These are phyloP conservation scores for Candida oleophila DNA, from an alignment of 805 yeast species.

Conservation along the genomic window DNA sequence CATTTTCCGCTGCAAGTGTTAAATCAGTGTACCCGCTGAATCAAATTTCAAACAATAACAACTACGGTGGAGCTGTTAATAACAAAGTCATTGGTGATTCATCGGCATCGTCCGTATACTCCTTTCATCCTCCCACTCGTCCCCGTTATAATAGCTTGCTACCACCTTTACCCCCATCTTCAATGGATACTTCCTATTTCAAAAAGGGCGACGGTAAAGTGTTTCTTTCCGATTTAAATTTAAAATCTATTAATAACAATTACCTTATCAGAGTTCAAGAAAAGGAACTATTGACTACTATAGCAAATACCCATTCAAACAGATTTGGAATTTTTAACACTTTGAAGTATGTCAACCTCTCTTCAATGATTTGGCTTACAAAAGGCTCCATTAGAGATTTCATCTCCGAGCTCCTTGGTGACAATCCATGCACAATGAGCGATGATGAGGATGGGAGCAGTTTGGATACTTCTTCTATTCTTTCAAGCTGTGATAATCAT, in stretches of 20 bases:
- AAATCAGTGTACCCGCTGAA: constrained; percentile 6
- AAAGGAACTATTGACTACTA: constrained; percentile 26
- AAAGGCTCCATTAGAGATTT: constrained; percentile 35
- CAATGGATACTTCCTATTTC: constrained; percentile 28
- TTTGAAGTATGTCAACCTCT: constrained; percentile 39
- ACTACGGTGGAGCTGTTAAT: constrained; percentile 23
- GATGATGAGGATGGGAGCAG: constrained; percentile 9
- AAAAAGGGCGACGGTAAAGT: constrained; percentile 30
- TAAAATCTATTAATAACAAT: constrained; percentile 35
- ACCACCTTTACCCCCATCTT: constrained; percentile 33
- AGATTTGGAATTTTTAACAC: constrained; percentile 10
- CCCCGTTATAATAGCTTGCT: constrained; percentile 36
- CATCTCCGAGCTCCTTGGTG: constrained; percentile 27
- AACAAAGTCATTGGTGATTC: constrained; percentile 19
- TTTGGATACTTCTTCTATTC: constrained; percentile 4
- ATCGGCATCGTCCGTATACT: constrained; percentile 26
- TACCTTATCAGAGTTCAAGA: constrained; percentile 32
- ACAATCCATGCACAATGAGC: constrained; percentile 2
- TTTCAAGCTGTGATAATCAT: background rate
- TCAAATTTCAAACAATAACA: constrained; percentile 25
- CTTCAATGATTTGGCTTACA: constrained; percentile 49
- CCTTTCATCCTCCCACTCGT: constrained; percentile 13
- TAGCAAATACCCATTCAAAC: constrained; percentile 26
- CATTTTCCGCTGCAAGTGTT: constrained; percentile 1
- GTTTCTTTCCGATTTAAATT: constrained; percentile 39